phyloP scores from a whole-genome alignment of 2,329 filamentous ascomycete species.

The Coniochaeta ligniaria region DNA sequence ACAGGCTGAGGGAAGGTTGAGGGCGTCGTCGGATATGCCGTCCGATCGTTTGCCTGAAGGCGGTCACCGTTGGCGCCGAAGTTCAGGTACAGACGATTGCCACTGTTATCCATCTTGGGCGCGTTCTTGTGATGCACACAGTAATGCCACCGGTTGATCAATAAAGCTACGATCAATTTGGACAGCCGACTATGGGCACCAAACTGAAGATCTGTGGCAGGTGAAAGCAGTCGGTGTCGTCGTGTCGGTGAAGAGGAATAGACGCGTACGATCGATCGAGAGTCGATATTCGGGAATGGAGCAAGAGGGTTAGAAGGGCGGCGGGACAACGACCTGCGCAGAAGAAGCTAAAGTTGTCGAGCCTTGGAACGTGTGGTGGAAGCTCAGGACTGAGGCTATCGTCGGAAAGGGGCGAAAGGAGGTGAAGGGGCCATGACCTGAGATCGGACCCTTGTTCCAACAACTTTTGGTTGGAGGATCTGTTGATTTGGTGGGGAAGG shows the following conservation, averaged over 20 bases:
- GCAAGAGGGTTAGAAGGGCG: background rate
- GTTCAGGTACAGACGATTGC: constrained; percentile 60
- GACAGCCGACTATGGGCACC: background rate
- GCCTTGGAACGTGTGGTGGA: background rate
- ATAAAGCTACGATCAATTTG: background rate
- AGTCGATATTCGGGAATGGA: background rate
- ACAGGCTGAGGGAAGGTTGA: constrained; percentile 95
- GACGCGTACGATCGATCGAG: background rate
- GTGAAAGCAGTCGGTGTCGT: background rate
- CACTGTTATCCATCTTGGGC: constrained; percentile 44
- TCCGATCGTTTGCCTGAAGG: constrained; percentile 55
- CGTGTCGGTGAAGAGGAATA: background rate
- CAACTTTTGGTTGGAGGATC: background rate
- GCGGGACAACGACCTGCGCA: background rate
- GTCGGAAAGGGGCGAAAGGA: background rate
- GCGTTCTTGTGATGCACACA: background rate
- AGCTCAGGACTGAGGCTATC: background rate
- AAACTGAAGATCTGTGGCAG: background rate
- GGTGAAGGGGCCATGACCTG: background rate
- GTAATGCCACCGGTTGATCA: background rate
- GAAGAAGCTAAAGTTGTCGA: background rate
- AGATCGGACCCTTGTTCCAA: background rate
- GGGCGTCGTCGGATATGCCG: constrained; percentile 73
- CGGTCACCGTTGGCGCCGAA: constrained; percentile 61
- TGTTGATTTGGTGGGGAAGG: background rate